Evolutionary conservation across 1,284 basidiomycete genomes (phyloP).

Genomic region (Stereum hirsutum): DNA sequence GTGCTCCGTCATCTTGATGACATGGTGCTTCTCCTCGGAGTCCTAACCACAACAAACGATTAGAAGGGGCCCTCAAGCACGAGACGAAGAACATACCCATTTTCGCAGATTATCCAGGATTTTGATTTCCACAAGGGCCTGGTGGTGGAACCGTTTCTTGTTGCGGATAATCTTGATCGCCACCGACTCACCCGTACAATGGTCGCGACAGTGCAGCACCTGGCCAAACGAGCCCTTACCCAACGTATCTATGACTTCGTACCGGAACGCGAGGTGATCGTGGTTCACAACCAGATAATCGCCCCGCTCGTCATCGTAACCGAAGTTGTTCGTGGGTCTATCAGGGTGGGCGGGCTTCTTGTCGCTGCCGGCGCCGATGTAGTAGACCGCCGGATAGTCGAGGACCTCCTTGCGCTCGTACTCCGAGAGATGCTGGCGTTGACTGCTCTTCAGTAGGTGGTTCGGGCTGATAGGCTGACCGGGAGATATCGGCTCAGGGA

Average conservation of each 20-base stretch:
- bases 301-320: slow-evolving; percentile 97
- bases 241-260: slow-evolving; percentile 87
- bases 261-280: slow-evolving; percentile 95
- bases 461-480: slow-evolving; percentile 60
- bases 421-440: slow-evolving; percentile 62
- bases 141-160: slow-evolving; percentile 98
- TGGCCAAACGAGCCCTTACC: slow-evolving; percentile 99
- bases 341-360: slow-evolving; percentile 76
- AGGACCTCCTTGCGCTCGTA: slow-evolving; percentile 91
- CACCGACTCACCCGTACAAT: slow-evolving; percentile 92
- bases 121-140: slow-evolving; percentile 97
- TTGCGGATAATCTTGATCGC: slow-evolving; percentile 99
- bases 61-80: slow-evolving; percentile 1
- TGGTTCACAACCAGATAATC: slow-evolving; percentile 89
- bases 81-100: slow-evolving; percentile 59
- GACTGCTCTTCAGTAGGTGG: slow-evolving; percentile 52
- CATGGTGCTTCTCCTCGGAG: slow-evolving; percentile 91
- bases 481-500: slow-evolving; percentile 85
- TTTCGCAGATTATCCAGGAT: slow-evolving; percentile 93
- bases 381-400: slow-evolving; percentile 84
- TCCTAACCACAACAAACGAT: slow-evolving; percentile 47
- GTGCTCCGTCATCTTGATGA: slow-evolving; percentile 98
- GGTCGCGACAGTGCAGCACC: slow-evolving; percentile 93
- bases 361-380: slow-evolving; percentile 68
- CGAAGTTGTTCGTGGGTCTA: slow-evolving; percentile 80